These are phyloP conservation scores for Decorospora gaudefroyi DNA, from an alignment of 2,329 filamentous ascomycete genomes.

Conservation along the genomic window DNA sequence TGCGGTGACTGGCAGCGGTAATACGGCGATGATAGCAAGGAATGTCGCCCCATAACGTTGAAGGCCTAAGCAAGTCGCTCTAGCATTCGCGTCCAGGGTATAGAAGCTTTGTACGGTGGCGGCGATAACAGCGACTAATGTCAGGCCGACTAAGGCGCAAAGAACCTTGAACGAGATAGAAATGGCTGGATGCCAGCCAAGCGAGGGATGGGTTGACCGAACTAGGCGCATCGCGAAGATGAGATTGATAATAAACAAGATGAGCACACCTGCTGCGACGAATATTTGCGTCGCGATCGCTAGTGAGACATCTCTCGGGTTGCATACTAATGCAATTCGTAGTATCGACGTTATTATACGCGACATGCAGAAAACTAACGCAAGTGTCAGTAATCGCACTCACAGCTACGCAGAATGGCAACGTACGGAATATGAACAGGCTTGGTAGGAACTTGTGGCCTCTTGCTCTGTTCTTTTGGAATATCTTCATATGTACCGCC, in stretches of 20 bases:
- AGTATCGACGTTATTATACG: constrained; percentile 50
- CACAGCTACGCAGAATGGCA: not conserved
- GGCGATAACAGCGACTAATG: constrained; percentile 68
- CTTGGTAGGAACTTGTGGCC: constrained; percentile 52
- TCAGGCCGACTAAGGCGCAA: constrained; percentile 61
- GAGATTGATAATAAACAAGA: constrained; percentile 78
- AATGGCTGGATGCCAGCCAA: constrained; percentile 68
- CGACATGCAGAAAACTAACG: constrained; percentile 51
- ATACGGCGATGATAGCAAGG: constrained; percentile 67
- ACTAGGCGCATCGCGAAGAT: constrained; percentile 76
- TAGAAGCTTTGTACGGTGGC: constrained; percentile 68
- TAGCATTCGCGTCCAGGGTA: constrained; percentile 60
- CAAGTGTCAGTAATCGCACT: not conserved
- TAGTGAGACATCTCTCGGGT: constrained; percentile 51
- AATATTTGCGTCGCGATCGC: constrained; percentile 68
- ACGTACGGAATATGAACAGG: constrained; percentile 47
- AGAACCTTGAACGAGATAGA: constrained; percentile 61
- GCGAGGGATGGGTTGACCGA: constrained; percentile 69
- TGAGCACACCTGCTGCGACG: constrained; percentile 71
- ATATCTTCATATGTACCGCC: constrained; percentile 49
- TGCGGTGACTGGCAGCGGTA: constrained; percentile 64
- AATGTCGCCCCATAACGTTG: constrained; percentile 66
- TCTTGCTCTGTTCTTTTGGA: constrained; percentile 45
- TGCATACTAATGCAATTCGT: constrained; percentile 40
- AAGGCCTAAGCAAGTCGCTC: constrained; percentile 62